Percentiles rank a stretch among this genome's conserved stretches.
Evolutionary conservation across 768 basidiomycete species (phyloP).

Genomic region (Mycena albidolilacea): DNA sequence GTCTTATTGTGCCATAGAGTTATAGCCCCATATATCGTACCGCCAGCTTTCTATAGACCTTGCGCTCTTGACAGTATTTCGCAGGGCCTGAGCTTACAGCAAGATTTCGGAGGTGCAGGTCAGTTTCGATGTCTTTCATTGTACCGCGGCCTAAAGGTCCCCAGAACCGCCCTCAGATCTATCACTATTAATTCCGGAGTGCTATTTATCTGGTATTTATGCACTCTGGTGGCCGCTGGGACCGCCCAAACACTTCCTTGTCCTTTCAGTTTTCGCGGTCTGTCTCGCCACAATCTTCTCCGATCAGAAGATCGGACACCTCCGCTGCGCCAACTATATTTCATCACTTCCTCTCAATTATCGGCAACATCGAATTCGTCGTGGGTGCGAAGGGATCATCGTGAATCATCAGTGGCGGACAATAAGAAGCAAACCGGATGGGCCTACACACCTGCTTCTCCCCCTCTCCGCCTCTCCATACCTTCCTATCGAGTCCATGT

Average conservation of each 20-base stretch:
- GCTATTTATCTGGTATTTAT: background rate
- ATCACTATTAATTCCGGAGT: background rate
- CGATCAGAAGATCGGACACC: background rate
- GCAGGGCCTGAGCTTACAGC: background rate
- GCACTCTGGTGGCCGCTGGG: too few species aligned
- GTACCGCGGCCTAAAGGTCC: background rate
- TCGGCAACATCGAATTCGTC: background rate
- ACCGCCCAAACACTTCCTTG: background rate
- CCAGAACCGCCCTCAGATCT: background rate
- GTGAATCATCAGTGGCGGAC: background rate
- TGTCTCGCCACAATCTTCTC: background rate
- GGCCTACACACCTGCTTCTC: too few species aligned
- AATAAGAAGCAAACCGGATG: background rate
- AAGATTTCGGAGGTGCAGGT: background rate
- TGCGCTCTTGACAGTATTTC: background rate
- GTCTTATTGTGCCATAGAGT: conserved; percentile 2
- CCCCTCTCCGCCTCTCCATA: too few species aligned
- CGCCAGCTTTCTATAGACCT: conserved; percentile 14
- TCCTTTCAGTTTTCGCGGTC: background rate
- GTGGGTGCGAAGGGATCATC: conserved; percentile 11
- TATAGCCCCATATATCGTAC: conserved; percentile 3
- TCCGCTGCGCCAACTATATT: too few species aligned
- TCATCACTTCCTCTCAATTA: background rate
- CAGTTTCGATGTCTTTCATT: background rate
- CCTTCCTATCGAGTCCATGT: too few species aligned